Evolutionary conservation across 768 basidiomycete species (phyloP), one percentile per base, ranked within the genome.

Genomic region (Mycena alexandri): DNA sequence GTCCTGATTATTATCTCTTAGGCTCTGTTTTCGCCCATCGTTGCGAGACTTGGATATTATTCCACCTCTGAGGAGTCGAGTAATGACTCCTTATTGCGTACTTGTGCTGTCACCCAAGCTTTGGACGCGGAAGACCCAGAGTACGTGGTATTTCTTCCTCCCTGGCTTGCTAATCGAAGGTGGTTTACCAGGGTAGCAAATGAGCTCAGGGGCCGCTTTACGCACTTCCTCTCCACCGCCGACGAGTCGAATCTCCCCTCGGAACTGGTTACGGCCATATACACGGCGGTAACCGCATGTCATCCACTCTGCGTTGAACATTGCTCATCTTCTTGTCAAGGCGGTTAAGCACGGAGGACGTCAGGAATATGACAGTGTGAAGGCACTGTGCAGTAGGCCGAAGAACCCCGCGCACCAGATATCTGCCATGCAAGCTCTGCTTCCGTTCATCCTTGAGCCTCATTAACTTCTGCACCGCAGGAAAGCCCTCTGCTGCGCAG

Each of bases 1-100:
- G 34, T n/a, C 54, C 25, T 24, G 13, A 47, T 14, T 21, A 13
- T 54, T 19, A 16, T 54, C 29, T 48, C 38, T 38, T 50, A 87
- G 87, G 72, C 71, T 24, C 76, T 86, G 13, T 85, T 87, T 77
- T 76, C 73, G 29, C 93, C 92, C 1, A 73, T 93, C 34, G 86
- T 88, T 38, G 79, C 86, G 41, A 83, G 77, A 52, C 82, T 92
- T 46, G 91, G 91, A 10, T 91, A 84, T 69, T 87, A 89, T 50
- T 86, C 87, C 73, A 72, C 74, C 14, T 76, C 80, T 11, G 77
- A 76, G 11, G 93, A 93, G 34, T 78, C 82, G 34, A 53, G 48
- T 34, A 62, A 58, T 12, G 80, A 79, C 25, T 79, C 84, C 19
- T 86, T 89, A 72, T 80, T 94, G 51, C 84, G 92, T 42, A 87